Evolutionary conservation across 2,329 filamentous ascomycete genomes (phyloP).

Genomic region (Cercospora citrullina): DNA sequence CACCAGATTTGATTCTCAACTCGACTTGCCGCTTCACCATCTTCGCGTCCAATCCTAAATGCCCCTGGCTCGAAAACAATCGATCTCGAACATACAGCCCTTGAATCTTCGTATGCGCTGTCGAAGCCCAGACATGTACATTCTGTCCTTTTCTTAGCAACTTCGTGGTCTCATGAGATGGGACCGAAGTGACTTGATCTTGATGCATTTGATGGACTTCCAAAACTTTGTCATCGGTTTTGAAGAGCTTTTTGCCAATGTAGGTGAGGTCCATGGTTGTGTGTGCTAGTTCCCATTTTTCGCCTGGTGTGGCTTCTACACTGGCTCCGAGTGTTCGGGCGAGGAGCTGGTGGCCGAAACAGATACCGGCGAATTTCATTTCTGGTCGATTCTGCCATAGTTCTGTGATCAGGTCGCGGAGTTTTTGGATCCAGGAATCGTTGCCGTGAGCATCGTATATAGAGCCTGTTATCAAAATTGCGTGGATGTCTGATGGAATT

Average conservation of each 20-base stretch:
- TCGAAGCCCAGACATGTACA: conserved; percentile 53
- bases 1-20: conserved; percentile 46
- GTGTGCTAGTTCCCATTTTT: conserved; percentile 52
- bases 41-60: conserved; percentile 50
- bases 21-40: conserved; percentile 51
- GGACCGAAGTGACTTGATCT: conserved; percentile 45
- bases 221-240: conserved; percentile 38
- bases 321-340: conserved; percentile 46
- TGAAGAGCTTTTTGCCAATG: conserved; percentile 47
- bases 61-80: conserved; percentile 51
- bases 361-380: conserved; percentile 53
- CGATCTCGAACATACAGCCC: conserved; percentile 49
- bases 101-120: conserved; percentile 48
- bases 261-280: conserved; percentile 44
- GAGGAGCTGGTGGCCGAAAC: conserved; percentile 53
- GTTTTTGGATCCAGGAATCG: conserved; percentile 47
- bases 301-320: conserved; percentile 41
- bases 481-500: conserved; percentile 47
- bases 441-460: conserved; percentile 52
- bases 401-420: conserved; percentile 50
- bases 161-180: conserved; percentile 33
- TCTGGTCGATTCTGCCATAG: conserved; percentile 55
- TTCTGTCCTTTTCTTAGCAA: conserved; percentile 45
- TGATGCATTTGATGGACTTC: conserved; percentile 52
- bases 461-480: conserved; percentile 50